Evolutionary conservation across 495 filamentous ascomycete genomes (phyloP), one percentile per base, ranked within the genome.

Genomic region (Penicillium flavigenum): DNA sequence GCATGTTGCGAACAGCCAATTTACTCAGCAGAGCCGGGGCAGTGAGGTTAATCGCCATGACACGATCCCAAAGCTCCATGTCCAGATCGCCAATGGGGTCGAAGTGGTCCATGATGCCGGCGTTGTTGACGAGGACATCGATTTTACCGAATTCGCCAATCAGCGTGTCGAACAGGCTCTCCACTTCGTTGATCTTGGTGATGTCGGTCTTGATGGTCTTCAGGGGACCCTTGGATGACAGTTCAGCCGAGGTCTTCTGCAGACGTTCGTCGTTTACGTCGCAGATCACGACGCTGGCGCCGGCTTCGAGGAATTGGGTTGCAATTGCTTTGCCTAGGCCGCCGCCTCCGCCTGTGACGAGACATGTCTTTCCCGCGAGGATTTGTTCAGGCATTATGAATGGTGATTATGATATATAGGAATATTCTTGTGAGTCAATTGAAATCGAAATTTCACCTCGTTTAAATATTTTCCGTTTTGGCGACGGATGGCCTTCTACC

Each of bases 11-110:
- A 11, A 87, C 75, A 22, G 81, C 83, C 3, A 76, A 59, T 67
- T 82, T 81, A 57, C 74, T 80, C 56, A 75, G 57, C 52, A 84
- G 57, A 57, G 81, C 81, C 8, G 83, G 79, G 0, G 81, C 85
- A 31, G 81, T 86, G 14, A 87, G 70, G 63, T 87, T 88, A 56
- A 86, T 65, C 41, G 72, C 74, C 54, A 88, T 75, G 11, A 86
- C 78, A 10, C 71, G 72, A 62, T 88, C 75, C 85, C 83, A 87
- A 6, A 77, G 57, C 26, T 71, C 73, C 52, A 72, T 73, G 43
- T 76, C 75, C 52, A 80, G 63, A 32, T 76, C 73, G 19, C 80
- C 83, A 12, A 80, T 77, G 27, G 81, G 79, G 34, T 80, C 77
- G 56, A 85, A 83, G 56, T 70, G 73, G 20, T 75, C 83, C 83